phyloP scores from a whole-genome alignment of 1,139 yeast species.

The Yamadazyma buinensis region DNA sequence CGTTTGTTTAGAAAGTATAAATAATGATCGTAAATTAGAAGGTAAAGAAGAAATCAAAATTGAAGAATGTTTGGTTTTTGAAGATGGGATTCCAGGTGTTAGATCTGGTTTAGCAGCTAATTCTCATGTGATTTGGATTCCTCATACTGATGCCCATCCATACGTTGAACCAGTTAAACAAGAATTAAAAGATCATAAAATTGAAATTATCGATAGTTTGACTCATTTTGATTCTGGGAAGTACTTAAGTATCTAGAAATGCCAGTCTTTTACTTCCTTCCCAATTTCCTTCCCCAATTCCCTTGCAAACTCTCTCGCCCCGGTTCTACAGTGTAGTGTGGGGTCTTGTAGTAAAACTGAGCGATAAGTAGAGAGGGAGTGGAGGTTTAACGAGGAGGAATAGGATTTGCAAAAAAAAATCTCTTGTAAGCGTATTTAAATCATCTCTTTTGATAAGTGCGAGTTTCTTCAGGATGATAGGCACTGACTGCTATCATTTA shows the following conservation, averaged over 20 bases:
- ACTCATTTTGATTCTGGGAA: conserved; percentile 50
- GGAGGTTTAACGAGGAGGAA: too few species aligned
- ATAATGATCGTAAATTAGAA: conserved; percentile 36
- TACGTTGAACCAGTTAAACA: conserved; percentile 19
- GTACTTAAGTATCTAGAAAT: conserved; percentile 21
- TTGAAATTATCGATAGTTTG: conserved; percentile 46
- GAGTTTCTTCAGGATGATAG: conserved; percentile 27
- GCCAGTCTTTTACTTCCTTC: too few species aligned
- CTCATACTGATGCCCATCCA: conserved; percentile 67
- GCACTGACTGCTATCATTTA: conserved; percentile 42
- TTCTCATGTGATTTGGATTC: conserved; percentile 89
- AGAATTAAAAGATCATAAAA: conserved; percentile 37
- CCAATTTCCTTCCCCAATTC: too few species aligned
- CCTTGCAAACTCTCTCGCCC: too few species aligned
- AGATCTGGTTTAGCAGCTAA: conserved; percentile 77
- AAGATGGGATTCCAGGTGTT: conserved; percentile 92
- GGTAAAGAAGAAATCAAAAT: conserved; percentile 50
- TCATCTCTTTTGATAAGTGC: too few species aligned
- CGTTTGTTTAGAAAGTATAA: conserved; percentile 68
- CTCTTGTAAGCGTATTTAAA: too few species aligned
- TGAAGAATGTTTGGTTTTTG: conserved; percentile 83
- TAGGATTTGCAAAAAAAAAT: too few species aligned
- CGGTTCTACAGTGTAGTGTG: too few species aligned
- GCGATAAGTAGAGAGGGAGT: too few species aligned
- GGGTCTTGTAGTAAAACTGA: too few species aligned